phyloP scores from a whole-genome alignment of 1,284 basidiomycete genomes.

The Gymnopus androsaceus region DNA sequence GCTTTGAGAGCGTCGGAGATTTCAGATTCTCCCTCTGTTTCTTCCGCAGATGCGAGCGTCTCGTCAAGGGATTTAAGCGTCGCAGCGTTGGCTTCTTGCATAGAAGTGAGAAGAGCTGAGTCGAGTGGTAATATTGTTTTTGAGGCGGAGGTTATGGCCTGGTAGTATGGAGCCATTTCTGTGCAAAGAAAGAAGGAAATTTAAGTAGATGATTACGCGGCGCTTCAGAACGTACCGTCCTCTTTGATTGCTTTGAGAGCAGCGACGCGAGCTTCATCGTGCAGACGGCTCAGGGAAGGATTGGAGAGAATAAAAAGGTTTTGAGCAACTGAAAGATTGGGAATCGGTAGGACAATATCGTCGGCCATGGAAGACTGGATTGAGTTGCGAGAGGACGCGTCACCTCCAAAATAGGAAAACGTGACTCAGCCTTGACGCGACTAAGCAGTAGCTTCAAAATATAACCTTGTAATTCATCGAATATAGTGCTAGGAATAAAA shows the following conservation, averaged over 20 bases:
- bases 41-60: constrained; percentile 82
- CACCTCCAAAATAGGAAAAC: constrained; percentile 9
- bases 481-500: constrained; percentile 1
- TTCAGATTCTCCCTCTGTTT: constrained; percentile 93
- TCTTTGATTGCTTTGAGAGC: constrained; percentile 79
- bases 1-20: constrained; percentile 86
- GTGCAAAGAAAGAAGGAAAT: constrained; percentile 1
- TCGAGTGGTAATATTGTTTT: constrained; percentile 50
- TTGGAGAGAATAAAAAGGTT: constrained; percentile 75
- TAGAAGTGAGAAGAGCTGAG: constrained; percentile 59
- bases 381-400: constrained; percentile 16
- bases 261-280: constrained; percentile 64
- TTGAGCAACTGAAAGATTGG: constrained; percentile 81
- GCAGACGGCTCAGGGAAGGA: constrained; percentile 60
- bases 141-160: constrained; percentile 49
- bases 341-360: constrained; percentile 82
- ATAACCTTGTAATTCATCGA: neutral
- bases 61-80: constrained; percentile 81
- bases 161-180: constrained; percentile 87
- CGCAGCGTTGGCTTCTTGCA: constrained; percentile 78
- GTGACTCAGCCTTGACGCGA: constrained; percentile 7
- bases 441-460: neutral
- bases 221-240: constrained; percentile 64
- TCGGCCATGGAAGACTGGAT: constrained; percentile 64
- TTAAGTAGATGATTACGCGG: too few relatives aligned